Evolutionary conservation across 768 basidiomycete genomes (phyloP).

Genomic region (Tricholoma bakamatsutake): DNA sequence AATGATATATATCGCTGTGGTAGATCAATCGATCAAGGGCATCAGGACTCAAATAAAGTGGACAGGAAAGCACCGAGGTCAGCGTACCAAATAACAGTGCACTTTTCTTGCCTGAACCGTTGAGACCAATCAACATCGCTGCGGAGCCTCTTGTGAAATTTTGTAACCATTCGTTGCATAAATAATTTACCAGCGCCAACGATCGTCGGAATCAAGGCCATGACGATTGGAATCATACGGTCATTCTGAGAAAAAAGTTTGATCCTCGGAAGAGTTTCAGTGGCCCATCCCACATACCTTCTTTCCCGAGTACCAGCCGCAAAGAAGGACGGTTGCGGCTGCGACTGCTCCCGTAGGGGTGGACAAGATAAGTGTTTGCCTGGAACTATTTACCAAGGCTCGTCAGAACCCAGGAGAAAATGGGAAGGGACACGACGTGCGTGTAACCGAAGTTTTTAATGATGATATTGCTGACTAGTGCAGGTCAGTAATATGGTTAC

Average conservation of each 20-base stretch:
- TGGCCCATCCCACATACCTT: conserved; percentile 31
- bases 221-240: conserved; percentile 55
- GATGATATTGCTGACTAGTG: conserved; percentile 52
- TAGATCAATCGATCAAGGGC: background rate
- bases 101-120: conserved; percentile 41
- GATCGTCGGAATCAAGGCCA: conserved; percentile 54
- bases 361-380: conserved; percentile 53
- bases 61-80: background rate
- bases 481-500: background rate
- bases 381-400: conserved; percentile 32
- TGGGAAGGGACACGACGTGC: conserved; percentile 25
- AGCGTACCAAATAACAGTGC: conserved; percentile 47
- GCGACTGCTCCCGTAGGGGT: conserved; percentile 51
- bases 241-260: conserved; percentile 32
- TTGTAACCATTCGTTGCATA: background rate
- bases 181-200: conserved; percentile 40
- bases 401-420: background rate
- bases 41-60: background rate
- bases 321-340: conserved; percentile 40
- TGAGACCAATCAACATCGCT: conserved; percentile 52
- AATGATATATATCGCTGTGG: conserved; percentile 40
- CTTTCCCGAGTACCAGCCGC: conserved; percentile 63
- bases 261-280: background rate
- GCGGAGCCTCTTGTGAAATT: background rate
- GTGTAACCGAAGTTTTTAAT: conserved; percentile 62